phyloP scores from a whole-genome alignment of 371 early-diverging fungal genomes.

The Saksenaea oblongispora region DNA sequence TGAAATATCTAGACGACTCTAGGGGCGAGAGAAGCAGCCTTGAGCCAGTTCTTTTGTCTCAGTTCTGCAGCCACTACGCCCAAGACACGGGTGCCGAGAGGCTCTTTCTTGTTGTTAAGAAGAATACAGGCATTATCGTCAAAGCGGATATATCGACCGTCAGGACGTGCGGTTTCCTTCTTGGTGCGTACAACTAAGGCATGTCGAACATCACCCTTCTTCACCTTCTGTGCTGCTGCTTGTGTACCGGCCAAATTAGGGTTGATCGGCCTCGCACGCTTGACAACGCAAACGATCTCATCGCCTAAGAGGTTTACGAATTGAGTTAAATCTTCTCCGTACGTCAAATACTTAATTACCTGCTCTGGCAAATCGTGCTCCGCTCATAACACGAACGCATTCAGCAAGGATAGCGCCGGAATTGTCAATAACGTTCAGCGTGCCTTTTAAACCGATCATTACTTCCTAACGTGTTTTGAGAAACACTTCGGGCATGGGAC shows the following conservation, averaged over 20 bases:
- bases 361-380: slow-evolving; percentile 76
- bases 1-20: slow-evolving; percentile 74
- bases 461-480: neutral
- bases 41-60: slow-evolving; percentile 93
- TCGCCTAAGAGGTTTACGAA: slow-evolving; percentile 67
- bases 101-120: slow-evolving; percentile 91
- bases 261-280: slow-evolving; percentile 86
- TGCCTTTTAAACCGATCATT: slow-evolving; percentile 86
- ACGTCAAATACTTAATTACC: slow-evolving; percentile 33
- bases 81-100: slow-evolving; percentile 91
- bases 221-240: slow-evolving; percentile 75
- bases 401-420: slow-evolving; percentile 93
- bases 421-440: slow-evolving; percentile 93
- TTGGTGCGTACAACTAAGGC: slow-evolving; percentile 92
- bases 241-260: slow-evolving; percentile 50
- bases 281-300: slow-evolving; percentile 95
- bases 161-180: slow-evolving; percentile 89
- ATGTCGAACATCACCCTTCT: slow-evolving; percentile 94
- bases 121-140: slow-evolving; percentile 98
- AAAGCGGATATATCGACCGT: slow-evolving; percentile 92
- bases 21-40: slow-evolving; percentile 92
- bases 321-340: neutral
- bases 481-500: too few relatives aligned
- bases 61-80: slow-evolving; percentile 92
- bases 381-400: slow-evolving; percentile 93